Conservation (phyloP, 108 stramenopile genomes). For the Nannochloropsis salina region DNA sequence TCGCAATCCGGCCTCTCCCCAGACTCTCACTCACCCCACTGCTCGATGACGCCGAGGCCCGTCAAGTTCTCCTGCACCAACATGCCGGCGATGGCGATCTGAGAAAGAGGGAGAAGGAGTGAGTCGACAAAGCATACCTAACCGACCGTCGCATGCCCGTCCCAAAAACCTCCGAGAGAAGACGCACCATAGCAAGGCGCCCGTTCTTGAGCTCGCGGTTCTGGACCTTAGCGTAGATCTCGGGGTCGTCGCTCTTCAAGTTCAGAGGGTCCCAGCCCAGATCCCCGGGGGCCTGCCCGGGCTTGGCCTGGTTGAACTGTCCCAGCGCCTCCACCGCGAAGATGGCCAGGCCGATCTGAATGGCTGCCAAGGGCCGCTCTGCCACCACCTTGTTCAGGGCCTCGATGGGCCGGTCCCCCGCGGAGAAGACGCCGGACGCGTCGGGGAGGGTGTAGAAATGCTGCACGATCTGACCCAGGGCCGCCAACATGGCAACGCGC, state of each 20-base stretch:
- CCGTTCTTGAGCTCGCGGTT: conserved; percentile 51
- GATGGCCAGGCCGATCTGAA: conserved; percentile 50
- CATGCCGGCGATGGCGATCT: conserved; percentile 42
- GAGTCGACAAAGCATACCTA: too few relatives aligned
- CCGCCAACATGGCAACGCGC: conserved; percentile 75
- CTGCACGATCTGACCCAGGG: conserved; percentile 63
- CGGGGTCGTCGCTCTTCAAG: conserved; percentile 38
- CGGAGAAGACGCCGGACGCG: conserved; percentile 42
- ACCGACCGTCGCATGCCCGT: too few relatives aligned
- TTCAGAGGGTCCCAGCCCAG: conserved; percentile 49
- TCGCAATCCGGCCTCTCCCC: background rate
- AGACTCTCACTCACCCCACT: background rate
- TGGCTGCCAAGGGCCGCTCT: conserved; percentile 44
- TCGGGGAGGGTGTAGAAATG: conserved; percentile 51
- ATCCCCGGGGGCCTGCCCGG: conserved; percentile 38
- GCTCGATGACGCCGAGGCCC: conserved; percentile 46
- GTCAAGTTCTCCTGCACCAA: conserved; percentile 51
- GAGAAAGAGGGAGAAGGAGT: background rate
- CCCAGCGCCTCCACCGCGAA: conserved; percentile 48
- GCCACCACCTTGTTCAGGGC: conserved; percentile 49
- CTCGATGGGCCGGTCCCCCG: conserved; percentile 30
- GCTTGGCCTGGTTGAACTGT: conserved; percentile 34
- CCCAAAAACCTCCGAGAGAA: background rate
- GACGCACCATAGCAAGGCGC: conserved; percentile 43
- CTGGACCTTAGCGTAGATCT: conserved; percentile 50